Evolutionary conservation across 768 basidiomycete genomes (phyloP).

Genomic region (Lyophyllum semitale): DNA sequence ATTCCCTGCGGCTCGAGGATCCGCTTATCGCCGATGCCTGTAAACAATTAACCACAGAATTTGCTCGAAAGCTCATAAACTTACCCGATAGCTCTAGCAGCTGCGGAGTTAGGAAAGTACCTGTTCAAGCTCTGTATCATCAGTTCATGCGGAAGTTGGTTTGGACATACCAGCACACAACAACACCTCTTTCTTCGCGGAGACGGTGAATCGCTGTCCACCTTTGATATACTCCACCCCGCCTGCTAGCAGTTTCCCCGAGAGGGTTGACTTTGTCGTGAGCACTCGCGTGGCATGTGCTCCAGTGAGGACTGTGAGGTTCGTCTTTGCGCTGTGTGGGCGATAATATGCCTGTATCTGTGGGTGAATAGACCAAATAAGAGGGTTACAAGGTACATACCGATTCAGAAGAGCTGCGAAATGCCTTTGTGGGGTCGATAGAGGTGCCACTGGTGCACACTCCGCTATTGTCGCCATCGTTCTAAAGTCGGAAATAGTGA

Average conservation of each 20-base stretch:
- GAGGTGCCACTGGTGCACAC: background rate
- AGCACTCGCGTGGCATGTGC: constrained; percentile 4
- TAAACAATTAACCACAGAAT: background rate
- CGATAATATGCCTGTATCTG: constrained; percentile 13
- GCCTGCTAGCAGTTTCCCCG: background rate
- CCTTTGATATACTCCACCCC: constrained; percentile 9
- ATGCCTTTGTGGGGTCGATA: background rate
- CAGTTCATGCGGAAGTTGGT: background rate
- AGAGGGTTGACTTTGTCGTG: background rate
- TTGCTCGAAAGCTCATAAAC: background rate
- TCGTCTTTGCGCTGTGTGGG: constrained; percentile 5
- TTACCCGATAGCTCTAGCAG: constrained; percentile 16
- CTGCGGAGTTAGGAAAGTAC: constrained; percentile 10
- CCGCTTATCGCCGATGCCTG: constrained; percentile 10
- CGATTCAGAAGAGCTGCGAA: constrained; percentile 4
- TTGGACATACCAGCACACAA: constrained; percentile 4
- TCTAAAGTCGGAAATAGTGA: background rate
- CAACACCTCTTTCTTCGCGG: constrained; percentile 9
- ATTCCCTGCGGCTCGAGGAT: constrained; percentile 4
- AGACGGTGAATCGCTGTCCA: background rate
- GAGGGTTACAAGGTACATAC: background rate
- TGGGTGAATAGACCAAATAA: background rate
- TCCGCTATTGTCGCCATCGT: constrained; percentile 1
- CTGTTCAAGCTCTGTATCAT: background rate
- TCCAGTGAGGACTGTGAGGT: constrained; percentile 6